Evolutionary conservation across 768 basidiomycete genomes (phyloP), one percentile per base, ranked within the genome.

Genomic region (Kwoniella dejecticola): DNA sequence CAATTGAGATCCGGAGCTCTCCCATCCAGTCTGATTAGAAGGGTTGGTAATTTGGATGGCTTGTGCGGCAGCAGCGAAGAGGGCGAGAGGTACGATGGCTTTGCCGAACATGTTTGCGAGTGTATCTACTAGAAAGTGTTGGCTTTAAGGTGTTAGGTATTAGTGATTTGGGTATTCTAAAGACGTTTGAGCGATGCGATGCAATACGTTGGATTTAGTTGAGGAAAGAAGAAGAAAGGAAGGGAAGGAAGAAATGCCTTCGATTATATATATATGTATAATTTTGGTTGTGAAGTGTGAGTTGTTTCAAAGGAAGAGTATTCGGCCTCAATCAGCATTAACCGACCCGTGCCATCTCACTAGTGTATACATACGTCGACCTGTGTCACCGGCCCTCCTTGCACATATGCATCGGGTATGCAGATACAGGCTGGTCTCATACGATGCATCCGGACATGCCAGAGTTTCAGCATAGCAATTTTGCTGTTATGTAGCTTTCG

Each of bases 11-110:
- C 72, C 70, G 11, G 44, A 36, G 19, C 58, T 62, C 13, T 60
- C 46, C 72, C 72, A 74, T 30, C 69, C 72, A 15, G 63, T 42
- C 21, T 48, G 55, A 53, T 74, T 70, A 36, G 57, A 42, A 10
- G 72, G 72, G 11, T 49, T 46, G 6, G 67, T 71, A 46, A 74
- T 56, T 41, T 63, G 52, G 26, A 74, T 63, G 29, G 72, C 72
- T 11, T 56, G 31, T 13, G 63, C 66, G 23, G 45, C 29, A 17
- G 50, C 52, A 12, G 61, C 56, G 42, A 69, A 36, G 24, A 62
- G 52, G 13, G 48, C 58, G 44, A 62, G 29, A 6, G 63, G 13
- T 30, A 61, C 11, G 48, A 73, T 23, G 29, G 57, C 27, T 54
- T 57, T 44, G 57, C 31, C 31, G 57, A 68, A 48, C 69, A 70